phyloP scores from a whole-genome alignment of 495 filamentous ascomycete species.

The Talaromyces borbonicus region DNA sequence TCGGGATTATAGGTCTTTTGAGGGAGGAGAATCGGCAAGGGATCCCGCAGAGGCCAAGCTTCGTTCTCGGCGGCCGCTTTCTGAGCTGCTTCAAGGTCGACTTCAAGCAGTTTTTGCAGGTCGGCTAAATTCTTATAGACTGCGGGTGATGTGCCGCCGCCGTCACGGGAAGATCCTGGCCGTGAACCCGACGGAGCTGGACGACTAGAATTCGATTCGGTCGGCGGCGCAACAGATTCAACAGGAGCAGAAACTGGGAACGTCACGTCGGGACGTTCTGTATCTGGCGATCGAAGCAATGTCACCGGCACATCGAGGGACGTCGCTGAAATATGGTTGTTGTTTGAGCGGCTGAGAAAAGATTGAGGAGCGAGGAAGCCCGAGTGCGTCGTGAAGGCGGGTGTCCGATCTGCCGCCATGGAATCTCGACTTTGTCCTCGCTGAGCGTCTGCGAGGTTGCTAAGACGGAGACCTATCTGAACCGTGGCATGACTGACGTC shows the following conservation, averaged over 20 bases:
- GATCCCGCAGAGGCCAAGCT: constrained; percentile 1
- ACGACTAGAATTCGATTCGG: no score
- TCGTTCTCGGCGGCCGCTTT: background rate
- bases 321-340: constrained; percentile 1
- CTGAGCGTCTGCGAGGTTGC: no score
- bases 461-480: constrained; percentile 28
- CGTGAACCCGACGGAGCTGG: background rate
- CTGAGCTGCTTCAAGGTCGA: background rate
- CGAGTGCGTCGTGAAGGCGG: background rate
- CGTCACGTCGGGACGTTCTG: background rate
- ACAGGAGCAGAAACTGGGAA: background rate
- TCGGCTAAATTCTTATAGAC: background rate
- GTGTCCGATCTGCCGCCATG: no score
- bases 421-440: no score
- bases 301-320: constrained; percentile 1
- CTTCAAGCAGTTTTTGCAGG: background rate
- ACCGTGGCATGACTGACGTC: constrained; percentile 24
- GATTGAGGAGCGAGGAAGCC: background rate
- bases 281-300: background rate
- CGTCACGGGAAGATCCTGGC: background rate
- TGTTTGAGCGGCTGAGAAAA: background rate
- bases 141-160: background rate
- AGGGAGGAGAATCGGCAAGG: background rate
- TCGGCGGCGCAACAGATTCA: background rate
- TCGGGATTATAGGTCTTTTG: constrained; percentile 4